Evolutionary conservation across 768 basidiomycete genomes (phyloP).

Genomic region (Polyporus arcularius): DNA sequence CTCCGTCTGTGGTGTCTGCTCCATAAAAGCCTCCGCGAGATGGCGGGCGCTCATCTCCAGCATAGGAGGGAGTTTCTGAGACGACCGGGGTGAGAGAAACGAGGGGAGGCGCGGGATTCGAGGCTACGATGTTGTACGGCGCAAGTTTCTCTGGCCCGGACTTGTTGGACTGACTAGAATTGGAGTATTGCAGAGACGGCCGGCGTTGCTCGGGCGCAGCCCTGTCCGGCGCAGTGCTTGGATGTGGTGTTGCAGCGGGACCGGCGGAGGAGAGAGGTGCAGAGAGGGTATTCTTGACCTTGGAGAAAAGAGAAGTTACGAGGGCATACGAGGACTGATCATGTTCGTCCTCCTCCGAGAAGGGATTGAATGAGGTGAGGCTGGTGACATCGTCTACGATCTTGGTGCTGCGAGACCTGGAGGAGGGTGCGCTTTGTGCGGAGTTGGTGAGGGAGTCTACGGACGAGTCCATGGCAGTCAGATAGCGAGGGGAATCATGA

Average conservation of each 20-base stretch:
- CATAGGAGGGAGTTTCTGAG: slow-evolving; percentile 74
- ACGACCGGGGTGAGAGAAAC: slow-evolving; percentile 86
- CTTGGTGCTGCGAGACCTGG: slow-evolving; percentile 63
- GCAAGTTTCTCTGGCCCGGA: slow-evolving; percentile 57
- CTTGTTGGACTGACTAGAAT: slow-evolving; percentile 50
- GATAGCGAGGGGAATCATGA: slow-evolving; percentile 1
- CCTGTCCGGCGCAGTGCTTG: slow-evolving; percentile 34
- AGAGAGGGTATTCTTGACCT: slow-evolving; percentile 78
- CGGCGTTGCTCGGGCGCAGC: slow-evolving; percentile 53
- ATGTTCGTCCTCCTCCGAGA: slow-evolving; percentile 90
- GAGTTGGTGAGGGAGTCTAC: slow-evolving; percentile 25
- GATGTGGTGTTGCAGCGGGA: slow-evolving; percentile 37
- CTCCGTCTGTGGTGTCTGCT: slow-evolving; percentile 59
- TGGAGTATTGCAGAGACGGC: slow-evolving; percentile 53
- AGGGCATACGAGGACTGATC: slow-evolving; percentile 86
- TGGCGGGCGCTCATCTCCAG: slow-evolving; percentile 59
- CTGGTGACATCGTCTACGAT: slow-evolving; percentile 62
- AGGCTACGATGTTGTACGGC: slow-evolving; percentile 51
- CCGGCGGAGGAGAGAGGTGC: slow-evolving; percentile 58
- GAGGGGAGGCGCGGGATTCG: slow-evolving; percentile 74
- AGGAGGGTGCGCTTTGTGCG: slow-evolving; percentile 37
- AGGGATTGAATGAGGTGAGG: slow-evolving; percentile 88
- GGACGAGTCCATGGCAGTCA: slow-evolving; percentile 36
- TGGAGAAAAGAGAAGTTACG: slow-evolving; percentile 77
- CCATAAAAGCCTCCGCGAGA: slow-evolving; percentile 53